phyloP scores from a whole-genome alignment of 306 rosid genomes.

The Ziziphus jujuba region DNA sequence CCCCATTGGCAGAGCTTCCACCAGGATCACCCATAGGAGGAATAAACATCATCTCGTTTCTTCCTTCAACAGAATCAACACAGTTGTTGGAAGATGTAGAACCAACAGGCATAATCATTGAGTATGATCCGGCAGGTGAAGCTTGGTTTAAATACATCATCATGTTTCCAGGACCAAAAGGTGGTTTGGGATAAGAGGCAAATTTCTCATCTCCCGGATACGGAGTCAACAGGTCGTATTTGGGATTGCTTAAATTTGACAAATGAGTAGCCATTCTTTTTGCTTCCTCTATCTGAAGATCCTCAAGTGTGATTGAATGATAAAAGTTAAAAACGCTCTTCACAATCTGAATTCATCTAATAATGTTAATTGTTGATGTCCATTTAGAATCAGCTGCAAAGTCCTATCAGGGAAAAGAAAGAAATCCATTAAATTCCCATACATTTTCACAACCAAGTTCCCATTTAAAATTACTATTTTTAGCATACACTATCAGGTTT shows the following conservation, averaged over 20 bases:
- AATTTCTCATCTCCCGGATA: conserved; percentile 39
- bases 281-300: conserved; percentile 1
- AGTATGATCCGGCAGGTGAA: conserved; percentile 58
- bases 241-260: conserved; percentile 37
- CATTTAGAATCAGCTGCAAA: neutral
- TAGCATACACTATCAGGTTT: too few relatives aligned
- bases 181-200: conserved; percentile 39
- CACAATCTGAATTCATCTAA: conserved; percentile 11
- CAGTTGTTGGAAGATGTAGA: conserved; percentile 49
- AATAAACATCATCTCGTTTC: conserved; percentile 64
- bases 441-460: too few relatives aligned
- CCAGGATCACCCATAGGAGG: conserved; percentile 43
- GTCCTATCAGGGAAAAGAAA: too few relatives aligned
- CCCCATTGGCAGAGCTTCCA: conserved; percentile 35
- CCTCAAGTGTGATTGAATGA: neutral
- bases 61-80: conserved; percentile 45
- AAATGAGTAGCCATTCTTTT: conserved; percentile 41
- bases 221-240: conserved; percentile 31
- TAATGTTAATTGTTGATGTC: neutral
- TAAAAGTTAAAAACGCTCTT: conserved; percentile 2
- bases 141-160: conserved; percentile 65
- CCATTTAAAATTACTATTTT: too few relatives aligned
- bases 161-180: conserved; percentile 34
- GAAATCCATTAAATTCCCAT: too few relatives aligned
- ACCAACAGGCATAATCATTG: conserved; percentile 45